phyloP scores from a whole-genome alignment of 208 protist genomes.

The Balamuthia mandrillaris region DNA sequence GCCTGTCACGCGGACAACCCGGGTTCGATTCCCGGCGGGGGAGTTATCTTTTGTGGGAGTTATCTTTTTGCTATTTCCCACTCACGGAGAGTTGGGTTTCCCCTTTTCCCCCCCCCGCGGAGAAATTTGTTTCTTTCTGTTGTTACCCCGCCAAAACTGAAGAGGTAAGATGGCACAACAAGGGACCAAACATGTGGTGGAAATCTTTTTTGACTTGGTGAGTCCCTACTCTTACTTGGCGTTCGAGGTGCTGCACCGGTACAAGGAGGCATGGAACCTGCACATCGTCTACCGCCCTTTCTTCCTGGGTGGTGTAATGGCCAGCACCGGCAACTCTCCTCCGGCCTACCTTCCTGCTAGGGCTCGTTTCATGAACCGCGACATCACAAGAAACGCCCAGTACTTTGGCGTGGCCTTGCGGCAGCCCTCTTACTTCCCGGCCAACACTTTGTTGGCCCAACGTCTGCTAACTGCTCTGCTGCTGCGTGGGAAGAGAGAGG shows the following conservation, averaged over 20 bases:
- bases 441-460: not conserved
- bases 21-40: too few relatives aligned
- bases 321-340: not conserved
- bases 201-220: slow-evolving; percentile 30
- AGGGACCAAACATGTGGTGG: not conserved
- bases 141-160: too few relatives aligned
- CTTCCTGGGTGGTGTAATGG: slow-evolving; percentile 19
- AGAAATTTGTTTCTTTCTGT: too few relatives aligned
- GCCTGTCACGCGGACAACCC: too few relatives aligned
- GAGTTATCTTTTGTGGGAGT: too few relatives aligned
- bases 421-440: not conserved
- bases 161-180: too few relatives aligned
- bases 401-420: not conserved
- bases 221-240: slow-evolving; percentile 16
- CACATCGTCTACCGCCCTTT: not conserved
- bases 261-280: not conserved
- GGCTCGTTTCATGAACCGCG: not conserved
- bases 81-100: too few relatives aligned
- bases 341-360: not conserved
- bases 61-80: too few relatives aligned
- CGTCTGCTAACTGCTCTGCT: not conserved
- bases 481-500: not conserved
- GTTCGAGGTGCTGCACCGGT: slow-evolving; percentile 6
- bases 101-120: too few relatives aligned
- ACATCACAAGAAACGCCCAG: not conserved